Evolutionary conservation across 805 yeast genomes (phyloP), one percentile per base, ranked within the genome.

Genomic region (Saccharomycopsis sp.): DNA sequence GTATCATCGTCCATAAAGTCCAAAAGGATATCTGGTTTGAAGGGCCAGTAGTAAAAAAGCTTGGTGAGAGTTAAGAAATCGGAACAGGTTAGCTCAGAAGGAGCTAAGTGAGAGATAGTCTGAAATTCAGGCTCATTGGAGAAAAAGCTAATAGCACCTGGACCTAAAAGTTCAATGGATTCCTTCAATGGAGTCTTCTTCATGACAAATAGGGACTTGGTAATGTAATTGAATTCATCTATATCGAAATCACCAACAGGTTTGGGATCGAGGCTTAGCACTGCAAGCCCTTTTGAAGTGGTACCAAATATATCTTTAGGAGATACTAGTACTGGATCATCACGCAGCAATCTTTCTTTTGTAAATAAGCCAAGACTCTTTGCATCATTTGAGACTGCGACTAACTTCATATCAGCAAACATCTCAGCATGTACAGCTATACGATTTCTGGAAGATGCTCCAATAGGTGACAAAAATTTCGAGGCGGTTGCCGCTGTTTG

Each of bases 11-110:
- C 79, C 54, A 73, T 71, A 62, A 76, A 75, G 57, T 74, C 77
- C 68, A 71, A 67, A 63, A 73, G 67, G 57, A 71, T 68, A 57
- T 72, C 78, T 0, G 96, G 97, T 69, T 85, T 90, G 75, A 91
- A 92, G 0, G 97, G 94, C 98, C 97, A 92, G 14, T 71, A 65
- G 48, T 74, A 76, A 66, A 85, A 89, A 1, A 71, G 74, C 2
- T 78, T 70, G 8, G 83, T 74, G 3, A 91, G 66, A 3, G 68
- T 63, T 3, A 74, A 58, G 60, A 85, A 73, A n/a, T 90, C 92
- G 1, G 79, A 80, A 1, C 72, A 66, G 0, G 82, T 73, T 52
- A 91, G 71, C 2, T 79, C 77, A 15, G 72, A 68, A 0, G 85
- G 79, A 2, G 68, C 66, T 60, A 75, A 80, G 15, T 77, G 66